A percentile compares a stretch with the other conserved stretches of the same genome.
Conservation (phyloP, 2,329 filamentous ascomycete species). For the Trichoderma citrinoviride region DNA sequence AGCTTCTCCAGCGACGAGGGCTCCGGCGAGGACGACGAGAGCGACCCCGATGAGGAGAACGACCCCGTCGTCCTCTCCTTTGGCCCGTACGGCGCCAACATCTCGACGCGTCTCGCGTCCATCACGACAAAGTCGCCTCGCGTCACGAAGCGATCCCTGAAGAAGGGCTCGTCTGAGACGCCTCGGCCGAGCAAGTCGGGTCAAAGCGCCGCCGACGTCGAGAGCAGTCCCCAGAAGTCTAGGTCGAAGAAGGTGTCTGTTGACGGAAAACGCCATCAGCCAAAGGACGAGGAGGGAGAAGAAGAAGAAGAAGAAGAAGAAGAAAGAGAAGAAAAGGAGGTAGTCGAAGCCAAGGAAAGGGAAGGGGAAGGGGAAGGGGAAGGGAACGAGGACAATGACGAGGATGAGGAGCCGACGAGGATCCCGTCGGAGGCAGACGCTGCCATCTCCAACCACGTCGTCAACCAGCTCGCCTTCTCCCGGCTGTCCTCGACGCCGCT, state of each 20-base stretch:
- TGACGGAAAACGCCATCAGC: background rate
- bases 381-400: slow-evolving; percentile 16
- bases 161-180: slow-evolving; percentile 27
- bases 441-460: slow-evolving; percentile 73
- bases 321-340: background rate
- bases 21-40: slow-evolving; percentile 64
- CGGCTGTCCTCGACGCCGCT: slow-evolving; percentile 87
- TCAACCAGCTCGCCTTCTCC: slow-evolving; percentile 95
- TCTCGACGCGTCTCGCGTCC: slow-evolving; percentile 77
- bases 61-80: slow-evolving; percentile 92
- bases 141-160: slow-evolving; percentile 29
- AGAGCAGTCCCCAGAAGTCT: slow-evolving; percentile 19
- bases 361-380: slow-evolving; percentile 20
- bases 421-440: slow-evolving; percentile 37
- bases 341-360: slow-evolving; percentile 14
- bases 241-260: background rate
- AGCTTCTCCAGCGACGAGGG: slow-evolving; percentile 56
- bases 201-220: slow-evolving; percentile 18
- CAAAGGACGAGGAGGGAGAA: slow-evolving; percentile 10
- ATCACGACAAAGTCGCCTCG: slow-evolving; percentile 69
- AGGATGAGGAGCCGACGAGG: slow-evolving; percentile 3
- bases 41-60: slow-evolving; percentile 81
- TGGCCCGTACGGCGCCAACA: slow-evolving; percentile 81
- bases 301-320: background rate
- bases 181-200: slow-evolving; percentile 25